Evolutionary conservation across 2,329 filamentous ascomycete species (phyloP), one percentile per base, ranked within the genome.

Genomic region (Macrophomina tecta): DNA sequence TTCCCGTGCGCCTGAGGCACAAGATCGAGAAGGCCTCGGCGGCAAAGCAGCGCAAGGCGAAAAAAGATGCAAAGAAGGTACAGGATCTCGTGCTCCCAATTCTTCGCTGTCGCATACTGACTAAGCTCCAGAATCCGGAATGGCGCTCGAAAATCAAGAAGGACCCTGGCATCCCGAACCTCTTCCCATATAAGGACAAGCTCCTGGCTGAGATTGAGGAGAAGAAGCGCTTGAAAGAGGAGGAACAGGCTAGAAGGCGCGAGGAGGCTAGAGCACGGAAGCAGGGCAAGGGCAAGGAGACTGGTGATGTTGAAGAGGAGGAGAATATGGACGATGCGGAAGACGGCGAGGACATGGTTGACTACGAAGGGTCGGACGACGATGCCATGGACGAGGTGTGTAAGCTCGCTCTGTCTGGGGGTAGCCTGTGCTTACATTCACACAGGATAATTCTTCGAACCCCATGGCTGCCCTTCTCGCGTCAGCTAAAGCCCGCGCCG

Each of bases 101-200:
- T 6, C 3, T 11, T 56, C 49, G 9, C 30, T 14, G 18, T 30
- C 30, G 36, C 14, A 60, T 46, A 32, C 72, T 79, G n/a, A 80
- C 68, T 23, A 2, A n/a, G 2, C 4, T 49, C 4, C 69, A 88
- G 88, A 97, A 97, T 79, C 94, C 95, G 40, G 89, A 97, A 92
- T 98, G 95, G 93, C 89, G 91, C 73, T 94, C 93, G 68, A 92
- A 93, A 79, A 79, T 97, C 72, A 98, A 97, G 87, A 99, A 98
- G 83, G 95, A 99, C 75, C 95, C 94, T 30, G 95, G 95, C 58
- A 97, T 99, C 69, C 95, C 95, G 48, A 99, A 98, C 77, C 82
- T 97, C 42, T 99, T 97, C 82, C 95, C 95, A 0, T 97, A 95
- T 85, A 99, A 99, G 83, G 94, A 97, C 79, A 94, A 91, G 84